phyloP scores from a whole-genome alignment of 441 rosid species.

The Bruguiera hainesii region DNA sequence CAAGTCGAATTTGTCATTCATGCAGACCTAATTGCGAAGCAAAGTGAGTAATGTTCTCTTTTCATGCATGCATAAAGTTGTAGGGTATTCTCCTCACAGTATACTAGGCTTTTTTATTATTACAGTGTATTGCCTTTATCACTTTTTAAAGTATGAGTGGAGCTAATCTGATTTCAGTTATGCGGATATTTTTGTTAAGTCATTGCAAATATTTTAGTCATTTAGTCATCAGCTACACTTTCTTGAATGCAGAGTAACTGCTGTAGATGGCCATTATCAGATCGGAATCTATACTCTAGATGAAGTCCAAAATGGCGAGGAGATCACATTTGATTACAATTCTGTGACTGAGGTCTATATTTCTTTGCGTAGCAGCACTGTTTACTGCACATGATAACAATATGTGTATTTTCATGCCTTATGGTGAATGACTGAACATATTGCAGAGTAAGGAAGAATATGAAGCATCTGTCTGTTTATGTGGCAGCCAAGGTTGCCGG shows the following conservation, averaged over 20 bases:
- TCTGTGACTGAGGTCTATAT: constrained; percentile 94
- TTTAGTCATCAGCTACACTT: constrained; percentile 15
- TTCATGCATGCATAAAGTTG: neutral
- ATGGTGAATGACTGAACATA: constrained; percentile 29
- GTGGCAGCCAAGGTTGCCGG: constrained; percentile 99
- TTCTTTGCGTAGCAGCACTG: constrained; percentile 22
- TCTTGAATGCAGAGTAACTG: constrained; percentile 79
- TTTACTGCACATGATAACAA: neutral
- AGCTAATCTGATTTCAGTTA: neutral
- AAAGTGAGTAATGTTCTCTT: constrained; percentile 53
- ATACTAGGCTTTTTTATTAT: neutral
- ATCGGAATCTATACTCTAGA: constrained; percentile 92
- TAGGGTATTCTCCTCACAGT: neutral
- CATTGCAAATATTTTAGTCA: neutral
- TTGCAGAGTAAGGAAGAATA: constrained; percentile 98
- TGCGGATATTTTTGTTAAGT: neutral
- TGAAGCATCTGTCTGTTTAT: constrained; percentile 98
- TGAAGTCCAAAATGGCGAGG: constrained; percentile 84
- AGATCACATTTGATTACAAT: constrained; percentile 97
- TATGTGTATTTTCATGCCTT: constrained; percentile 8
- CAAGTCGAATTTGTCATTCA: constrained; percentile 99
- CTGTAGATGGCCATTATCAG: constrained; percentile 98
- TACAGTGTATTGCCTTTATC: neutral
- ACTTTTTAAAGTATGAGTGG: neutral
- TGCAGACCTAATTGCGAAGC: constrained; percentile 99